Percentiles rank a stretch among this genome's conserved stretches.
Evolutionary conservation across 1,139 yeast species (phyloP).

Genomic region (Debaryomyces nepalensis): DNA sequence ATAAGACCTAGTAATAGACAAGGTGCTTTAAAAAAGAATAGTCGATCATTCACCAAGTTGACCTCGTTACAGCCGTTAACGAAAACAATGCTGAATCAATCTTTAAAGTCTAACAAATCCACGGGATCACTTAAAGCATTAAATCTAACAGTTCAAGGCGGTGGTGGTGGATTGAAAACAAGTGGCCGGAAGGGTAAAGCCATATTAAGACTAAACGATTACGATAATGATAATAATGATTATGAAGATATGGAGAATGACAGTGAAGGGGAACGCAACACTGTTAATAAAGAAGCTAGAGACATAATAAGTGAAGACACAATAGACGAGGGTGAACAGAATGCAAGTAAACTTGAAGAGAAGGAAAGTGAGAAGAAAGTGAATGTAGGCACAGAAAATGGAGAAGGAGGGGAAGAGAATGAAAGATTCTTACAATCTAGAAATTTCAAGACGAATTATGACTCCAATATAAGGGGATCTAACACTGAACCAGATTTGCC

Average conservation of each 20-base stretch:
- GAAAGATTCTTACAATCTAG: not conserved
- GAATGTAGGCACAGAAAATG: no score
- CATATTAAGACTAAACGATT: conserved; percentile 43
- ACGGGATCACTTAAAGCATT: conserved; percentile 41
- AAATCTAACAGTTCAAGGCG: conserved; percentile 19
- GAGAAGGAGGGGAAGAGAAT: not conserved
- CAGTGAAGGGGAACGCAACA: conserved; percentile 10
- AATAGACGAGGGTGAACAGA: not conserved
- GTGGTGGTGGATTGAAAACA: conserved; percentile 38
- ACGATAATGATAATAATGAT: conserved; percentile 33
- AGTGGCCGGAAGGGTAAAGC: conserved; percentile 48
- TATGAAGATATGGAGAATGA: conserved; percentile 32
- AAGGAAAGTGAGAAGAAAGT: not conserved
- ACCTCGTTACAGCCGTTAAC: conserved; percentile 49
- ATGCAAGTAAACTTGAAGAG: not conserved
- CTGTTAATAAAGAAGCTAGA: not conserved
- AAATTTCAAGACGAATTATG: not conserved
- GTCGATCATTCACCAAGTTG: conserved; percentile 32
- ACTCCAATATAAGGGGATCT: not conserved
- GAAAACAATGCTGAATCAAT: conserved; percentile 39
- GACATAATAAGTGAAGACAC: no score
- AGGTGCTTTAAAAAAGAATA: conserved; percentile 38
- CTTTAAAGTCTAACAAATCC: conserved; percentile 38
- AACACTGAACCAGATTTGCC: not conserved
- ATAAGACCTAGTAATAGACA: conserved; percentile 26